Base-by-base conservation (phyloP, 2,329 filamentous ascomycete species). In the Verticillium dahliae region DNA sequence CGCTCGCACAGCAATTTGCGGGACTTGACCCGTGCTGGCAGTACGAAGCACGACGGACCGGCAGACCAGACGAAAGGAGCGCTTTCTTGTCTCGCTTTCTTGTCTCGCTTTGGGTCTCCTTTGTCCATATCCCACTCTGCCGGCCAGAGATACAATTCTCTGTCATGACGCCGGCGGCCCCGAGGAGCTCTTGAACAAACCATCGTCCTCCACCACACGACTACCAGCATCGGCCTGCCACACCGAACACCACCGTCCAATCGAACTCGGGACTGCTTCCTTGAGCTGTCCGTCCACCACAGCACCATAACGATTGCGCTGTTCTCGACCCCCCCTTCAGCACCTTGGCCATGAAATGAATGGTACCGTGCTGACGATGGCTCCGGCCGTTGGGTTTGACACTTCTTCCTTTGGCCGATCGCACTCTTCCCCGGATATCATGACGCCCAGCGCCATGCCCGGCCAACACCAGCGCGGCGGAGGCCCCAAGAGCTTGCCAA, bases 311-410 rank as follows among this genome's bases (percentile, higher is more conserved):
- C 45, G 9, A 22, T 31, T 13, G 9, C 45, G 45, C 18, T 18
- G n/a, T 10, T 18, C 2, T 4, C 45, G 18, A 52, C 45, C 45
- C 22, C 22, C 9, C 45, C 45, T 18, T 10, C 27, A 56, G 15
- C 33, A 18, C 34, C 27, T 58, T 60, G 61, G 70, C 66, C 69
- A 74, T 76, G 74, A 70, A 65, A 74, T 75, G 74, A 71, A 70
- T 59, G 71, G 69, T 60, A 68, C 73, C 64, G 71, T 72, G 56
- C 65, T 74, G 68, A 73, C 72, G 69, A 76, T 77, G 75, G 72
- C 75, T 64, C 69, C 74, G 70, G 73, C 73, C 65, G 69, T 74
- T 65, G 41, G 41, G 62, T 59, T 65, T 54, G 69, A 73, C 66
- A 58, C 69, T 57, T 65, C 70, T 27, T 61, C 62, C 59, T 71